phyloP scores from a whole-genome alignment of 1,139 yeast genomes.

The Blastobotrys petasosporus region DNA sequence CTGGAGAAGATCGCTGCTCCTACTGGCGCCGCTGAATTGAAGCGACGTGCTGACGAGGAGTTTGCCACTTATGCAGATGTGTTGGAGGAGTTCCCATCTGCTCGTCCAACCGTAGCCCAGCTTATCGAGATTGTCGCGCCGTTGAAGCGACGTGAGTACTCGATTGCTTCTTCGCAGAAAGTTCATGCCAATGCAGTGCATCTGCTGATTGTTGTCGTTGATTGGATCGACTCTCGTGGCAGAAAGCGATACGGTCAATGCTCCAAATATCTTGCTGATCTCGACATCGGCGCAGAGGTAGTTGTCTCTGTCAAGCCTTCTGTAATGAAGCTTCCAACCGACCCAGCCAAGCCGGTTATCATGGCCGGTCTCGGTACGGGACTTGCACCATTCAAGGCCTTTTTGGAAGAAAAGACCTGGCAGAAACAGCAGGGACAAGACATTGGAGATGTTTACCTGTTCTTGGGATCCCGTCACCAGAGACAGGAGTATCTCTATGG shows the following conservation, averaged over 20 bases:
- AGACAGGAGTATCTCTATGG: conserved; percentile 95
- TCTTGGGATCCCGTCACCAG: conserved; percentile 92
- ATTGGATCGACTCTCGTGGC: conserved; percentile 87
- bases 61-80: conserved; percentile 78
- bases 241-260: conserved; percentile 90
- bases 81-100: conserved; percentile 72
- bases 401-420: conserved; percentile 92
- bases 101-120: conserved; percentile 71
- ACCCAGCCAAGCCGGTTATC: conserved; percentile 80
- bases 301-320: conserved; percentile 96
- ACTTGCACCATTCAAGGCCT: conserved; percentile 96
- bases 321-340: conserved; percentile 91
- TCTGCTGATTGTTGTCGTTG: conserved; percentile 88
- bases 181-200: conserved; percentile 89
- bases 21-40: conserved; percentile 82
- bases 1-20: conserved; percentile 62
- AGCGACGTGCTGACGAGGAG: conserved; percentile 79
- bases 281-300: conserved; percentile 73
- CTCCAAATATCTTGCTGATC: conserved; percentile 80
- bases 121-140: conserved; percentile 73
- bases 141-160: conserved; percentile 93
- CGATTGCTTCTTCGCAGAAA: conserved; percentile 96
- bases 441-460: conserved; percentile 84
- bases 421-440: conserved; percentile 83
- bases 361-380: conserved; percentile 99